phyloP scores from a whole-genome alignment of 306 rosid genomes.

The Quercus parvula region DNA sequence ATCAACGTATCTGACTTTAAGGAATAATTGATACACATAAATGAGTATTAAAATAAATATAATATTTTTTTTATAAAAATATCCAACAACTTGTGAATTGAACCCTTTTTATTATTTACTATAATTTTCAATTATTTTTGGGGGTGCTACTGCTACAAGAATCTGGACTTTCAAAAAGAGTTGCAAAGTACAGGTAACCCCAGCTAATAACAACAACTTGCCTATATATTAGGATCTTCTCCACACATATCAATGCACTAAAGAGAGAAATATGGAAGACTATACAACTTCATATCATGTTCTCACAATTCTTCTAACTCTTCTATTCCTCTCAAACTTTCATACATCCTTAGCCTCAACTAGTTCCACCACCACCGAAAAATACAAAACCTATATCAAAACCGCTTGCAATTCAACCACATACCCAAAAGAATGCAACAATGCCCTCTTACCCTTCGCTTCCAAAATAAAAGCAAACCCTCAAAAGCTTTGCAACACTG shows the following conservation, averaged over 20 bases:
- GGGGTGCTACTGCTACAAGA: too few species aligned
- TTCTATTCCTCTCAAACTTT: constrained; percentile 10
- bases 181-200: background rate
- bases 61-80: too few species aligned
- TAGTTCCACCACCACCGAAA: background rate
- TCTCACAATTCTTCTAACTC: constrained; percentile 8
- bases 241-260: background rate
- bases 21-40: too few species aligned
- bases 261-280: constrained; percentile 18
- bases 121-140: too few species aligned
- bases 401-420: constrained; percentile 44
- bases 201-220: background rate
- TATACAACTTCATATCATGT: background rate
- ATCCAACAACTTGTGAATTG: too few species aligned
- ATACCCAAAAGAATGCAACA: constrained; percentile 43
- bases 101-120: too few species aligned
- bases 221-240: constrained; percentile 23
- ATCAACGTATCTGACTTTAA: too few species aligned
- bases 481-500: constrained; percentile 32
- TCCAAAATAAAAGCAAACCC: constrained; percentile 37
- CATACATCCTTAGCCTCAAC: background rate
- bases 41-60: too few species aligned
- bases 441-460: constrained; percentile 36
- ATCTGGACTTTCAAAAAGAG: too few species aligned
- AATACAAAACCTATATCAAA: constrained; percentile 16